These are phyloP conservation scores for Phytophthora cryptogea DNA, from an alignment of 352 stramenopile genomes.

Conservation along the genomic window DNA sequence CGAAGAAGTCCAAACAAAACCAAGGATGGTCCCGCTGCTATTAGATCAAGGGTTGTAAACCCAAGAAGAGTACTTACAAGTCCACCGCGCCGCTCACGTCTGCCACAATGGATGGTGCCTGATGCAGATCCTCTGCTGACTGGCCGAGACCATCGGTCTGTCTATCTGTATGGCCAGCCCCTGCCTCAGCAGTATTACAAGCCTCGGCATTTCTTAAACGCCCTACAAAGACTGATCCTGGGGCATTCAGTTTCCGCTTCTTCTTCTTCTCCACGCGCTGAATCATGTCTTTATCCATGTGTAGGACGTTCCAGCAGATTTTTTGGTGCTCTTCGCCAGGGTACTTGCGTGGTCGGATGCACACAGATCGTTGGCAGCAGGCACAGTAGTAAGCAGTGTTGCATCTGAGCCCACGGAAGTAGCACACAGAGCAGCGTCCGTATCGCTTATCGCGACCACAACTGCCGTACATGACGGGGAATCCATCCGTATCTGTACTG, in stretches of 20 bases:
- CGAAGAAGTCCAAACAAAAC: not conserved
- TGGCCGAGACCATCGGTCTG: constrained; percentile 15
- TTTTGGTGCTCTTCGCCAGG: constrained; percentile 70
- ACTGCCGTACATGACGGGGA: constrained; percentile 60
- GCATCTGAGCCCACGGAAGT: constrained; percentile 67
- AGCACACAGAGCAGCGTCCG: constrained; percentile 73
- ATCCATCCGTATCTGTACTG: constrained; percentile 50
- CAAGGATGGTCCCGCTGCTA: not conserved
- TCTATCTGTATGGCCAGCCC: constrained; percentile 12
- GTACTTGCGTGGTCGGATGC: constrained; percentile 68
- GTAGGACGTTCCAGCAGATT: constrained; percentile 84
- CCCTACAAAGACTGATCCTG: constrained; percentile 4
- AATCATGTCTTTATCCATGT: constrained; percentile 79
- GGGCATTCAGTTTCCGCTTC: constrained; percentile 48
- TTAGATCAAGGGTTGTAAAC: not conserved
- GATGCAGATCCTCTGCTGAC: constrained; percentile 21
- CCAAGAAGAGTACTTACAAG: constrained; percentile 20
- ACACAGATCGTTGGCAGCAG: constrained; percentile 75
- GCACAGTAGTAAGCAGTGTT: constrained; percentile 74
- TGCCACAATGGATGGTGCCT: constrained; percentile 24
- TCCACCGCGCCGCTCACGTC: constrained; percentile 39
- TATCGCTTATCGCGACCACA: constrained; percentile 76
- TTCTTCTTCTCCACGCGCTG: constrained; percentile 77
- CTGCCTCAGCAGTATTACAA: constrained; percentile 1
- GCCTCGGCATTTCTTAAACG: constrained; percentile 15